Evolutionary conservation across 306 rosid species (phyloP), one percentile per base, ranked within the genome.

Genomic region (Alnus glutinosa): DNA sequence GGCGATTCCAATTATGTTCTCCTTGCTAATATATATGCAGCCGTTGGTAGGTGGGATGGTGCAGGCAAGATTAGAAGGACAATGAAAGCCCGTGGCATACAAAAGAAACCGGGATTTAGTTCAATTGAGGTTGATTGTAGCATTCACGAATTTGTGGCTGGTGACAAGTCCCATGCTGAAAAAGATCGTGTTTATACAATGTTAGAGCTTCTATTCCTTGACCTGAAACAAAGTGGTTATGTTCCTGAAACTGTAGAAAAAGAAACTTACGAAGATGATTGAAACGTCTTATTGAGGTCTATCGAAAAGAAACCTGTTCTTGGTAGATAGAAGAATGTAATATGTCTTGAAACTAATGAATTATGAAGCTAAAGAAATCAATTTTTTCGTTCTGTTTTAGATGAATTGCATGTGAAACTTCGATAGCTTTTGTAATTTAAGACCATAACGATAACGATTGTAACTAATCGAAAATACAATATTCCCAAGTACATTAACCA

Each of bases 1-100:
- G 95, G 88, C 50, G 93, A 94, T 75, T 92, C 97, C 52, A 89
- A 85, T 84, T 92, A 89, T 80, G 98, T 92, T 75, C 95, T 94
- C 50, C 91, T 94, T 78, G 86, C 97, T 4, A 94, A 92, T 80
- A 91, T 91, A 67, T 94, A 92, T 76, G 97, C 93, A 12, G 90
- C 95, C 0, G 79, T 75, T 77, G 97, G 97, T 48, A 86, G 73
- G 79, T 92, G 98, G 98, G 93, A 89, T 47, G 97, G 97, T 49
- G 97, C 97, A 1, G 85, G 68, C 81, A 89, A 81, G 78, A 86
- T 89, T 73, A 86, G 98, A 77, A 89, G 89, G 76, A 76, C 58
- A 47, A 92, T 94, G 97, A 91, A 91, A 77, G 77, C 85, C 18
- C 88, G 87, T 0, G 92, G 98, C 16, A 85, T 94, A 75, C 89